Conservation (phyloP, 2,329 filamentous ascomycete species). For the Penicillium sp. region DNA sequence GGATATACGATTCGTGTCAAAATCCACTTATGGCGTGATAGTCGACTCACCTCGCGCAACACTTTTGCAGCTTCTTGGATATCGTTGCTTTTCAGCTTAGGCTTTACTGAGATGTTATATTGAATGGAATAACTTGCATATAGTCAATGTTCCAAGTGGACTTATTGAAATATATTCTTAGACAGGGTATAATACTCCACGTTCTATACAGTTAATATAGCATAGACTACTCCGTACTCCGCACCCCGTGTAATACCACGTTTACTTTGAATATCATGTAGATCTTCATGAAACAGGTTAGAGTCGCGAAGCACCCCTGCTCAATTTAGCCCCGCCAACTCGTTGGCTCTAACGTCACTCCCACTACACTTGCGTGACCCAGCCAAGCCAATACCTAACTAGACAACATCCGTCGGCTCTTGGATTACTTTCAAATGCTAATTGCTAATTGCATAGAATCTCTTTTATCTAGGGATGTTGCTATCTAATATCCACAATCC, state of each 20-base stretch:
- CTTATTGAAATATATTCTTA: background rate
- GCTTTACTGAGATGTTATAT: background rate
- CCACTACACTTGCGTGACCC: conserved; percentile 24
- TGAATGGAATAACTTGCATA: background rate
- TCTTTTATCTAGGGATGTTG: background rate
- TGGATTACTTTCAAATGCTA: background rate
- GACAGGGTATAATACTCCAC: background rate
- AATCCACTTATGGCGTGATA: background rate
- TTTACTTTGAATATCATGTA: background rate
- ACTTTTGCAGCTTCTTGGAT: too few relatives aligned
- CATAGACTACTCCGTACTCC: background rate
- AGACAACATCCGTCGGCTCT: background rate
- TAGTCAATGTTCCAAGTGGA: background rate
- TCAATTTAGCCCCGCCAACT: conserved; percentile 1
- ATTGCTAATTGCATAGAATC: background rate
- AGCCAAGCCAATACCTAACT: conserved; percentile 3
- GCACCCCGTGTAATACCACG: background rate
- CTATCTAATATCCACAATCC: background rate
- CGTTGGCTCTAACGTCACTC: conserved; percentile 23
- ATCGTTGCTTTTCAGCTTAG: background rate
- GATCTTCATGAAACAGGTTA: background rate
- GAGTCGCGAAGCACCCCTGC: background rate
- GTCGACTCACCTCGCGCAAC: background rate
- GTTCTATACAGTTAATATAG: background rate
- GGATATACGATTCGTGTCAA: background rate